Conservation (phyloP, 352 stramenopile genomes). For the Salisapilia sapeloensis region DNA sequence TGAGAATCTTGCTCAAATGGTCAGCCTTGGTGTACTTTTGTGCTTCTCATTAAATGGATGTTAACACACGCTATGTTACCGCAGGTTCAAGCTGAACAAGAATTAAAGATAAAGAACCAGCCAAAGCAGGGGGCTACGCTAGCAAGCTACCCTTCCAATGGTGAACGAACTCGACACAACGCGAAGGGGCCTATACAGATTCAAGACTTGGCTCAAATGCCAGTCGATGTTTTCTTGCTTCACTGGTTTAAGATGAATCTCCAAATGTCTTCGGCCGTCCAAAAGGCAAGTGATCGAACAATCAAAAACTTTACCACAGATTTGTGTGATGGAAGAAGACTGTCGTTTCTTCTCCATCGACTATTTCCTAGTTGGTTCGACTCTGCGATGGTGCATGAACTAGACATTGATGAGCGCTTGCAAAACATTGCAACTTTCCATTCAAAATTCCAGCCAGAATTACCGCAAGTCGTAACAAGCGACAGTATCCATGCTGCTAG, state of each 20-base stretch:
- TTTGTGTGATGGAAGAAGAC: slow-evolving; percentile 36
- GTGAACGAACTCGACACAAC: neutral
- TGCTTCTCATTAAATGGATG: too few species aligned
- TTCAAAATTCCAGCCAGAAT: slow-evolving; percentile 30
- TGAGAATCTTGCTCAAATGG: slow-evolving; percentile 39
- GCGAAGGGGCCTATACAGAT: slow-evolving; percentile 7
- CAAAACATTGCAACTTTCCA: slow-evolving; percentile 57
- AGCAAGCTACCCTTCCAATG: neutral
- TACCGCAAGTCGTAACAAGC: slow-evolving; percentile 48
- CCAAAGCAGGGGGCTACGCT: too few species aligned
- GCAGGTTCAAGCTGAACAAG: too few species aligned
- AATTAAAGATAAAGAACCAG: too few species aligned
- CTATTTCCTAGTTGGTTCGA: slow-evolving; percentile 64
- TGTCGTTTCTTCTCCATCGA: slow-evolving; percentile 53
- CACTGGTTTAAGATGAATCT: slow-evolving; percentile 68
- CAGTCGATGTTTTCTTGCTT: slow-evolving; percentile 51
- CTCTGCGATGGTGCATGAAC: slow-evolving; percentile 53
- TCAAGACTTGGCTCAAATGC: slow-evolving; percentile 47
- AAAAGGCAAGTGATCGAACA: slow-evolving; percentile 43
- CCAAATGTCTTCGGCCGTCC: slow-evolving; percentile 29
- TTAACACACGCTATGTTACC: slow-evolving; percentile 1
- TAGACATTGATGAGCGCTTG: slow-evolving; percentile 50
- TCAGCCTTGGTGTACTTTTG: too few species aligned
- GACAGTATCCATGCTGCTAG: slow-evolving; percentile 52
- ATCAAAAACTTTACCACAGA: slow-evolving; percentile 72